phyloP scores from a whole-genome alignment of 75 land plant genomes.

The Cunninghamia lanceolata region DNA sequence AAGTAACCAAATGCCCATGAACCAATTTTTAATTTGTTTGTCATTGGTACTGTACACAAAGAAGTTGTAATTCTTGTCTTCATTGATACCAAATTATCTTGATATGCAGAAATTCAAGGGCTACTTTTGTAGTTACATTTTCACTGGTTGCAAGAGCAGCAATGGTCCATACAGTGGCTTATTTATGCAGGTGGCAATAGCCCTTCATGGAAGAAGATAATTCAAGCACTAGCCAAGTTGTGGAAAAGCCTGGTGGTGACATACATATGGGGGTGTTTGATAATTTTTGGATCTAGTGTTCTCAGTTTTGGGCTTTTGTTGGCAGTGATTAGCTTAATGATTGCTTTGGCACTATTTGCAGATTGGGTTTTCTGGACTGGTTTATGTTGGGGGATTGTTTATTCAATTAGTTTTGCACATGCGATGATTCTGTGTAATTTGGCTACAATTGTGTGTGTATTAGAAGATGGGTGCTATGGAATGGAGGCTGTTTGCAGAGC shows the following conservation, averaged over 20 bases:
- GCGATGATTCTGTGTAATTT: slow-evolving; percentile 15
- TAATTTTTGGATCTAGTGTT: slow-evolving; percentile 4
- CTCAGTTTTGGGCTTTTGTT: background rate
- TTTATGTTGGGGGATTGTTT: slow-evolving; percentile 6
- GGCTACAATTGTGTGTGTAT: slow-evolving; percentile 24
- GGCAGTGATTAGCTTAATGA: background rate
- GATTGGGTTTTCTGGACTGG: background rate
- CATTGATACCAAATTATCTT: no score
- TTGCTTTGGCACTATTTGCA: background rate
- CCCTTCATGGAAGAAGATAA: background rate
- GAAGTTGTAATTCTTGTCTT: no score
- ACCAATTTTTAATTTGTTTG: no score
- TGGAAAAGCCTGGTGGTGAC: slow-evolving; percentile 20
- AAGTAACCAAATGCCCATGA: no score
- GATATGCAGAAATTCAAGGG: no score
- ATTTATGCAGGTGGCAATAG: slow-evolving; percentile 15
- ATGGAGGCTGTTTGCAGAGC: slow-evolving; percentile 18
- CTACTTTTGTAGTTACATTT: slow-evolving; percentile 18
- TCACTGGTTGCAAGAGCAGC: slow-evolving; percentile 15
- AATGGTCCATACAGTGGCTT: slow-evolving; percentile 21
- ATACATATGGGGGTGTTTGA: slow-evolving; percentile 13
- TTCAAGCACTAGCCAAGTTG: slow-evolving; percentile 3
- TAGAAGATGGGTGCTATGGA: slow-evolving; percentile 16
- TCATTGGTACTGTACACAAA: no score
- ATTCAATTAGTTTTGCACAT: slow-evolving; percentile 18